Conservation (phyloP, 2,329 filamentous ascomycete genomes). For the Arthrobotrys megalospora region DNA sequence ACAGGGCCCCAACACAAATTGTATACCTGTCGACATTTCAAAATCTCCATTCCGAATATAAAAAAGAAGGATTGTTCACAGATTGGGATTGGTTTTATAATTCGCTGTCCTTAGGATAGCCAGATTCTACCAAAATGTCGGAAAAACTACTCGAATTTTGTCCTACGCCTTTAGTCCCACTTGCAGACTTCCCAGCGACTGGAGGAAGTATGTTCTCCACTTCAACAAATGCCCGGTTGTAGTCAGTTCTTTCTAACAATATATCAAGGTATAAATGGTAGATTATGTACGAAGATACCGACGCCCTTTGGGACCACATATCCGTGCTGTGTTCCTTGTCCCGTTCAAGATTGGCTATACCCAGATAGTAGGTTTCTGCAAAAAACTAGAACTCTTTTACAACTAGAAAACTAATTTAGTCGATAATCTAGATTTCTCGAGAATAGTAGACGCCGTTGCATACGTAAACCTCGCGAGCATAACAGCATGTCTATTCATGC, state of each 20-base stretch:
- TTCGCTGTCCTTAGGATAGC: constrained; percentile 42
- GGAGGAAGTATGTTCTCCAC: constrained; percentile 76
- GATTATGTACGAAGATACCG: constrained; percentile 69
- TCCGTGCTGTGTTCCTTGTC: constrained; percentile 83
- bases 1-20: constrained; percentile 43
- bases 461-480: constrained; percentile 85
- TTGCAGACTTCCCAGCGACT: constrained; percentile 72
- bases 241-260: constrained; percentile 26
- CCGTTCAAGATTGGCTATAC: constrained; percentile 83
- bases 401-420: constrained; percentile 63
- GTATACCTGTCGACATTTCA: constrained; percentile 21
- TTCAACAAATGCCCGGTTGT: background rate
- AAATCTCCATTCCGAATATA: constrained; percentile 28
- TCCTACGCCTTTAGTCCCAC: constrained; percentile 79
- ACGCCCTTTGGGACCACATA: constrained; percentile 74
- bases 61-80: constrained; percentile 15
- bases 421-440: constrained; percentile 75
- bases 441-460: constrained; percentile 78
- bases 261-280: constrained; percentile 73
- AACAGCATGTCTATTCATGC: constrained; percentile 79
- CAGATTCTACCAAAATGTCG: constrained; percentile 28
- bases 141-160: constrained; percentile 68
- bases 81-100: constrained; percentile 12
- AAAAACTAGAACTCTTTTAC: background rate
- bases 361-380: constrained; percentile 70